Conservation (phyloP, 345 rosid genomes). For the Gossypium thurberi region DNA sequence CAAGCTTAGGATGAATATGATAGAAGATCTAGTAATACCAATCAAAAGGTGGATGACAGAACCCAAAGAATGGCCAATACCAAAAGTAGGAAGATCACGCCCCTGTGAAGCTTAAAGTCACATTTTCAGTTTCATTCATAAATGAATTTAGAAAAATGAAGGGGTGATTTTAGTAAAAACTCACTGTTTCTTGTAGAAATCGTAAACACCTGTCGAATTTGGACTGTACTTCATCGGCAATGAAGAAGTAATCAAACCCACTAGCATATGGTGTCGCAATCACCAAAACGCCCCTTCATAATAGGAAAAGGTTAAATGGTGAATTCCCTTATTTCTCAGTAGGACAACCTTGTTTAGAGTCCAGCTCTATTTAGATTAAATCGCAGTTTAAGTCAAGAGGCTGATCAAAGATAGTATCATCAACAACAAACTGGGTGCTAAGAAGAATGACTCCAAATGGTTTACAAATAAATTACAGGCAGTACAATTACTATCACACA, state of each 20-base stretch:
- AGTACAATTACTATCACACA: not conserved
- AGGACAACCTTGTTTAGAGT: not conserved
- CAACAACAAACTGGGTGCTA: not conserved
- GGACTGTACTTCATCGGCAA: constrained; percentile 90
- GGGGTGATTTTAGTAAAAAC: constrained; percentile 19
- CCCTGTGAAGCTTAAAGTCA: constrained; percentile 34
- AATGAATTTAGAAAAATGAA: not conserved
- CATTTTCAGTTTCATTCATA: not conserved
- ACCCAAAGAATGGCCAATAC: constrained; percentile 93
- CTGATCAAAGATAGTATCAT: not conserved
- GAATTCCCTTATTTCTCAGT: constrained; percentile 2
- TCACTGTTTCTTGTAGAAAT: constrained; percentile 63
- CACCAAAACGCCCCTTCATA: constrained; percentile 78
- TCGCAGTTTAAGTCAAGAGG: not conserved
- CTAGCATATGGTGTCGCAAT: constrained; percentile 94
- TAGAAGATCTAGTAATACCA: constrained; percentile 37
- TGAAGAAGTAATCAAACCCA: constrained; percentile 88
- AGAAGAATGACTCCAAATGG: not conserved
- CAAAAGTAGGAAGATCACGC: constrained; percentile 85
- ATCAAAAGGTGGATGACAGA: constrained; percentile 90
- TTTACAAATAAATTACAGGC: not conserved
- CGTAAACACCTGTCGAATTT: constrained; percentile 84
- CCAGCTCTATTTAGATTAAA: not conserved
- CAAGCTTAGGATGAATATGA: not conserved
- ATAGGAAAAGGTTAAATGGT: constrained; percentile 15